Evolutionary conservation across 345 rosid species (phyloP), one percentile per base, ranked within the genome.

Genomic region (Salix udensis): DNA sequence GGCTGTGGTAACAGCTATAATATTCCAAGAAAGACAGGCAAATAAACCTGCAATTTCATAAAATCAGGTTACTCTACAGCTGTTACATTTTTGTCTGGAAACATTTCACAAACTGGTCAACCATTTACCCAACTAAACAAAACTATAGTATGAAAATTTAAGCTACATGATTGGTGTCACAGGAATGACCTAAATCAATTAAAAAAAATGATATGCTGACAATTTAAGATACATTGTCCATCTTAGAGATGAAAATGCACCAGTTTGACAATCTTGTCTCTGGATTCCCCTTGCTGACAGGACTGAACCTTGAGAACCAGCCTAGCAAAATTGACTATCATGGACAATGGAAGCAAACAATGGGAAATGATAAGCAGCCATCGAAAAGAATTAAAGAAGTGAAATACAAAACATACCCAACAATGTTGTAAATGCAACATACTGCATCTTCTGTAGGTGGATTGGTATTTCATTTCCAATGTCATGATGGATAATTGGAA

Each of bases 401-500:
- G 48, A 58, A 39, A 78, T 40, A 7, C 40, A 65, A 55, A 71
- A 76, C 90, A 74, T 84, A 96, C 98, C 99, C 88, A 96, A 80
- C 76, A 83, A 87, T 68, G 98, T 92, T 55, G 97, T 89, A 86
- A 94, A 96, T 66, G 98, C 98, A 76, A 94, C 94, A 50, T 96
- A 96, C 69, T 88, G 94, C 79, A 88, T 80, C 84, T 79, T 86
- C 84, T 92, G 98, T 67, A 96, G 88, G 83, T 96, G 99, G 73
- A 92, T 79, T 44, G 99, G 99, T 84, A 94, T 96, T 85, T 96
- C 98, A 75, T 87, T 91, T 74, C 91, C 82, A 76, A 94, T 94
- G 85, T 94, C 99, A 79, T 96, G 97, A 82, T 96, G 98, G 84
- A 96, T 96, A 48, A 96, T 23, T 16, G 99, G 99, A 67, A 91